Conservation (phyloP, 352 stramenopile species). For the Pythium monospermum region DNA sequence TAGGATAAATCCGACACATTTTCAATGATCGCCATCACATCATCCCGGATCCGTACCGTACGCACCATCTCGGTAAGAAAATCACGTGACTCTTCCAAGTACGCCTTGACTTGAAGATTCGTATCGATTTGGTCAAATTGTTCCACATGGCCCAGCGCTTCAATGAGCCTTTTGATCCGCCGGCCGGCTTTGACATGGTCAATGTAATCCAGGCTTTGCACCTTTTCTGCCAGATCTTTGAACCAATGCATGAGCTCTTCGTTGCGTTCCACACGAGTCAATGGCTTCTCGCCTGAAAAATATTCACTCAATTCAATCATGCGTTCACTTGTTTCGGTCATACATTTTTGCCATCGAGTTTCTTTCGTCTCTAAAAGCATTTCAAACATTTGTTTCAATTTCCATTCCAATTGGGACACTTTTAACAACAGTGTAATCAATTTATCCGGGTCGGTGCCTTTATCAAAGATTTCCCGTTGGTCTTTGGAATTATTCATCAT, state of each 20-base stretch:
- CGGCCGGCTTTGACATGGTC: constrained; percentile 92
- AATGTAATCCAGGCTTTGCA: constrained; percentile 87
- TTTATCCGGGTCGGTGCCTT: constrained; percentile 75
- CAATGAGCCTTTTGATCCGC: constrained; percentile 92
- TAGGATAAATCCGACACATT: constrained; percentile 94
- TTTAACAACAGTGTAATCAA: constrained; percentile 92
- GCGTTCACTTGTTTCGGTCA: constrained; percentile 84
- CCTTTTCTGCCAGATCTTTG: constrained; percentile 86
- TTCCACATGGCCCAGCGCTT: constrained; percentile 92
- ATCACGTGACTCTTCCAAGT: constrained; percentile 88
- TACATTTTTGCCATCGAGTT: constrained; percentile 87
- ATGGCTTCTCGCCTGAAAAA: constrained; percentile 90
- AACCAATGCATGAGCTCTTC: constrained; percentile 94
- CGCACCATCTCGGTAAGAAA: constrained; percentile 94
- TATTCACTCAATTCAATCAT: constrained; percentile 93
- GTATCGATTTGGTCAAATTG: constrained; percentile 95
- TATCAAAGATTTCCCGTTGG: constrained; percentile 80
- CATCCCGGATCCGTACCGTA: constrained; percentile 90
- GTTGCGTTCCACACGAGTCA: constrained; percentile 91
- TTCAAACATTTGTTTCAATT: constrained; percentile 92
- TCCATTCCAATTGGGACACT: constrained; percentile 92
- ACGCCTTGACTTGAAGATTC: constrained; percentile 94
- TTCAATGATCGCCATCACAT: constrained; percentile 90
- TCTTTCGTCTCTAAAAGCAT: constrained; percentile 88
- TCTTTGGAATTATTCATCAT: constrained; percentile 86